Evolutionary conservation across 2,329 filamentous ascomycete genomes (phyloP), one percentile per base, ranked within the genome.

Genomic region (Diaporthe vaccinii): DNA sequence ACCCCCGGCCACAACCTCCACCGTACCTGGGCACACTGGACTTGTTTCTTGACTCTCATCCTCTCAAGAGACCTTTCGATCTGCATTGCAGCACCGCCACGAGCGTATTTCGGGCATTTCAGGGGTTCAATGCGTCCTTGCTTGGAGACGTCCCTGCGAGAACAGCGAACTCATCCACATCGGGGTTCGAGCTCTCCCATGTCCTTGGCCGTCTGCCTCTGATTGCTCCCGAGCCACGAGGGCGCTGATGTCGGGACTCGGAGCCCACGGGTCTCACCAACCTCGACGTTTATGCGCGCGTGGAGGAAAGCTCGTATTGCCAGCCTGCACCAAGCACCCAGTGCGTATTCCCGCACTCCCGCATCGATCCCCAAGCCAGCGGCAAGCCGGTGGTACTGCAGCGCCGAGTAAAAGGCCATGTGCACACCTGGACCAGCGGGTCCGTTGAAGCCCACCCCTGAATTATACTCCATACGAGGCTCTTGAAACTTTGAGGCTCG

Each of bases 11-110:
- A 53, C 7, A 28, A 39, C 25, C n/a, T 55, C 65, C 46, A 41
- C n/a, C n/a, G 31, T 36, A 25, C n/a, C n/a, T n/a, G n/a, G n/a
- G n/a, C n/a, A n/a, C 34, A 34, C 22, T 22, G 65, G 31, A 28
- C 22, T 55, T 31, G 34, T 22, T 55, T 55, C 49, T 25, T 69
- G 34, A 22, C 34, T 39, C 46, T 31, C 31, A 22, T n/a, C 22
- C 31, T 9, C 22, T 10, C 31, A 25, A 36, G 22, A 25, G n/a
- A 6, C 4, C 31, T 39, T 53, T 51, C 4, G 46, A 68, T 55
- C 65, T 69, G 65, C 65, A 69, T 69, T 28, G 36, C 17, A 41
- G 49, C 49, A 69, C 65, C 25, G 65, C 65, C 65, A 69, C 65
- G 65, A 41, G 46, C 34, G 65, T 28, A 69, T 69, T 41, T 69